Base-by-base conservation (phyloP, 129 eudicot genomes). In the Saussurea involucrata region DNA sequence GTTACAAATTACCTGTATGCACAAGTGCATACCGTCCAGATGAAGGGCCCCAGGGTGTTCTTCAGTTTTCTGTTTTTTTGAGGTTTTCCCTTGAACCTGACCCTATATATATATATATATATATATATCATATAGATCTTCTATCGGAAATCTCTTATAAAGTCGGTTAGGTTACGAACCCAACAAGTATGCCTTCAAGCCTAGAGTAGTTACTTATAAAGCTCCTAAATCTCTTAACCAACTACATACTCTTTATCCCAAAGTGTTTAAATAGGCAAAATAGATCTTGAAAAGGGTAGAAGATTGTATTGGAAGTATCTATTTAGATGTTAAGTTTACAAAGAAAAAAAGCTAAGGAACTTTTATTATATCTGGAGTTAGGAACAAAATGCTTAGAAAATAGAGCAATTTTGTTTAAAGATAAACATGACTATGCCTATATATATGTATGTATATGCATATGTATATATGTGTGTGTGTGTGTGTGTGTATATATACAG, bases 321-420 rank as follows among this genome's bases (percentile, higher is more conserved):
- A 36, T 8, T 12, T 36, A 36, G 44, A 36, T 36, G 3, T 36
- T 36, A n/a, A n/a, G 4, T 32, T 36, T 36, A 36, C 44, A 36
- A 12, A 36, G 12, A 36, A 8, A 36, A 3, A 36, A 36, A n/a
- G 49, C 61, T 53, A 53, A 13, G 61, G 61, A 53, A 53, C 61
- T n/a, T 53, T 53, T 53, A 53, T 53, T 53, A 53, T n/a, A 53
- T 53, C 24, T 53, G 61, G 61, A 53, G 22, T 53, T 53, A 28
- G 66, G 42, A 57, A 27, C 29, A 20, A 75, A 37, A 72, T 72
- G 65, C 66, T 60, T 53, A 49, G 76, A 12, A 31, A 46, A 24
- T 12, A 36, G 10, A 20, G 31, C 8, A 65, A 24, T 65, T 29
- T 53, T 8, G 60, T 20, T 12, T 24, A 37, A 74, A 34, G 65